These are phyloP conservation scores for Verticillium nonalfalfae DNA, from an alignment of 2,329 filamentous ascomycete species.

Conservation along the genomic window DNA sequence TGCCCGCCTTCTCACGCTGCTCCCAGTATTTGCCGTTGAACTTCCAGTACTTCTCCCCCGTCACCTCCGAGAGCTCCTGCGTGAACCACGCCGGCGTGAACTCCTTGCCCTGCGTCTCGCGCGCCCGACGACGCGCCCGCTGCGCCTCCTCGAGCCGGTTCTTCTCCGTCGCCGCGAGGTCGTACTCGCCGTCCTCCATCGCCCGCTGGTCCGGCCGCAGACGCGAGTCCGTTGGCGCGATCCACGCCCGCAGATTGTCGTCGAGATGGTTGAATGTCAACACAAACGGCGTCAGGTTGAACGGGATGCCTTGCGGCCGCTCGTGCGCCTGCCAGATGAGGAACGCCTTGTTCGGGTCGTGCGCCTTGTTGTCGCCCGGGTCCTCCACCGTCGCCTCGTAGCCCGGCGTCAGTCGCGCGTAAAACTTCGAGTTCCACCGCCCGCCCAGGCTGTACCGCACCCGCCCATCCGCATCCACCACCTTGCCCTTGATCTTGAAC, in stretches of 20 bases:
- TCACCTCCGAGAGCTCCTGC: conserved; percentile 65
- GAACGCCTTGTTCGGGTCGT: conserved; percentile 70
- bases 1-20: conserved; percentile 58
- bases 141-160: conserved; percentile 91
- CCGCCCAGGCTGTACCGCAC: conserved; percentile 87
- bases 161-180: conserved; percentile 89
- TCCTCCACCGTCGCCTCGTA: conserved; percentile 71
- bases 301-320: conserved; percentile 79
- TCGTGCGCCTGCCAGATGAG: conserved; percentile 87
- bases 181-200: conserved; percentile 98
- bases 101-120: conserved; percentile 74
- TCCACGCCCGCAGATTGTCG: conserved; percentile 66
- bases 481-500: conserved; percentile 81
- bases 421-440: conserved; percentile 96
- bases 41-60: conserved; percentile 85
- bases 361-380: conserved; percentile 44
- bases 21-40: conserved; percentile 89
- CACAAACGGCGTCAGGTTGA: conserved; percentile 95
- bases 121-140: conserved; percentile 62
- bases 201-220: conserved; percentile 89
- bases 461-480: conserved; percentile 71
- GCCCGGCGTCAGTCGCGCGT: conserved; percentile 85
- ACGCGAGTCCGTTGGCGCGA: conserved; percentile 92
- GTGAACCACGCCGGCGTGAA: conserved; percentile 83
- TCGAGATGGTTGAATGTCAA: conserved; percentile 90